phyloP scores from a whole-genome alignment of 352 stramenopile genomes.

The Globisporangium okanoganense region DNA sequence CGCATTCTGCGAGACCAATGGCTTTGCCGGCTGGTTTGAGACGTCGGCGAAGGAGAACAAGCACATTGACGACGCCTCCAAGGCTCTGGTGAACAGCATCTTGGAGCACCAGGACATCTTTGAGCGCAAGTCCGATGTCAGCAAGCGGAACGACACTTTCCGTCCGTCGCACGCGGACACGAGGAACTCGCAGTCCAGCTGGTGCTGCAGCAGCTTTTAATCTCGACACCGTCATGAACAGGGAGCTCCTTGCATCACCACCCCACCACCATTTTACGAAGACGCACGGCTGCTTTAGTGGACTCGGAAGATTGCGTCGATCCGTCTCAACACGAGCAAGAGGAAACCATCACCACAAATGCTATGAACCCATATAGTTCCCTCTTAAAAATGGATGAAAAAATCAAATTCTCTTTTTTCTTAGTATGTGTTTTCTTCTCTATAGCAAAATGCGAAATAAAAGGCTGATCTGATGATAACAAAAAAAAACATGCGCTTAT shows the following conservation, averaged over 20 bases:
- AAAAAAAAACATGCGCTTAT: conserved; percentile 11
- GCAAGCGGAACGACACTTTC: conserved; percentile 71
- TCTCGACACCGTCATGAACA: background rate
- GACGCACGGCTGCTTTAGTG: background rate
- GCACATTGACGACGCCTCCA: conserved; percentile 87
- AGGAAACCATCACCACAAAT: background rate
- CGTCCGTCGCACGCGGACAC: conserved; percentile 58
- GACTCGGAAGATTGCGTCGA: background rate
- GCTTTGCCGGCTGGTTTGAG: conserved; percentile 91
- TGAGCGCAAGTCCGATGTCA: conserved; percentile 71
- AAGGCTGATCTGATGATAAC: no score
- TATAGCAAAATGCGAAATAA: conserved; percentile 1
- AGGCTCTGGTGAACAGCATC: conserved; percentile 76
- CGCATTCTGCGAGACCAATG: conserved; percentile 87
- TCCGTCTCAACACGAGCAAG: background rate
- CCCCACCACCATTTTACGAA: background rate
- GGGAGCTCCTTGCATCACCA: background rate
- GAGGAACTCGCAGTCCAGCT: conserved; percentile 40
- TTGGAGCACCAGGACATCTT: conserved; percentile 86
- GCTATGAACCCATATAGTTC: background rate
- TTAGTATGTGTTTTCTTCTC: background rate
- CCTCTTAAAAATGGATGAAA: background rate
- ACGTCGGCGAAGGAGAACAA: conserved; percentile 92
- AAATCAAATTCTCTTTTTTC: background rate
- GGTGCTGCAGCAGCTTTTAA: conserved; percentile 89